phyloP scores from a whole-genome alignment of 176 grass and related monocot genomes.

The Coix lacrymajobi region DNA sequence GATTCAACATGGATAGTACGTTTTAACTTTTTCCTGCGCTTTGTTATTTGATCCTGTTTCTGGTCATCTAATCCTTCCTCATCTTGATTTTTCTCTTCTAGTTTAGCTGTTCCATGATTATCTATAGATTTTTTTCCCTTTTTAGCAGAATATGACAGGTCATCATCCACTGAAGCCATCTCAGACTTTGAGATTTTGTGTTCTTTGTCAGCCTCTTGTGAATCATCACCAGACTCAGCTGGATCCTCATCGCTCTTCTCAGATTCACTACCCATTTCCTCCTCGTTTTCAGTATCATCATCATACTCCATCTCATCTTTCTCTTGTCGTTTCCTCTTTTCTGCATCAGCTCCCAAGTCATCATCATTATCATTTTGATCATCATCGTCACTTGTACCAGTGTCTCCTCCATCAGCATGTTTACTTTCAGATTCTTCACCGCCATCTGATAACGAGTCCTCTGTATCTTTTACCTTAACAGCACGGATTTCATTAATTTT shows the following conservation, averaged over 20 bases:
- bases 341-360: slow-evolving; percentile 61
- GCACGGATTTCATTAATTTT: slow-evolving; percentile 65
- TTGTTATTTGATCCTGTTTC: slow-evolving; percentile 11
- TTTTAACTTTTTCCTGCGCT: slow-evolving; percentile 44
- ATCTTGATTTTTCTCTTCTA: slow-evolving; percentile 22
- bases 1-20: slow-evolving; percentile 41
- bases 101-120: slow-evolving; percentile 6
- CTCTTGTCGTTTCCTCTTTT: slow-evolving; percentile 54
- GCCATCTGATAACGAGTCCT: slow-evolving; percentile 24
- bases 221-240: slow-evolving; percentile 33
- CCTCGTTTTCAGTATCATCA: slow-evolving; percentile 45
- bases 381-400: slow-evolving; percentile 40
- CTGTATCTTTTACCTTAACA: slow-evolving; percentile 41
- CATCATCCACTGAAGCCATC: background rate
- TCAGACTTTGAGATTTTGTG: slow-evolving; percentile 33
- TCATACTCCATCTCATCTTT: slow-evolving; percentile 92
- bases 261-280: slow-evolving; percentile 31
- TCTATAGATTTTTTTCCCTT: slow-evolving; percentile 13
- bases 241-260: slow-evolving; percentile 44
- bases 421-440: slow-evolving; percentile 43
- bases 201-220: slow-evolving; percentile 25
- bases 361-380: slow-evolving; percentile 56
- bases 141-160: slow-evolving; percentile 1
- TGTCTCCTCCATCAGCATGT: slow-evolving; percentile 25
- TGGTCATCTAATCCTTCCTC: slow-evolving; percentile 2